A percentile compares a stretch with the other conserved stretches of the same genome.
Evolutionary conservation across 352 stramenopile species (phyloP).

Genomic region (Saprolegnia diclina): DNA sequence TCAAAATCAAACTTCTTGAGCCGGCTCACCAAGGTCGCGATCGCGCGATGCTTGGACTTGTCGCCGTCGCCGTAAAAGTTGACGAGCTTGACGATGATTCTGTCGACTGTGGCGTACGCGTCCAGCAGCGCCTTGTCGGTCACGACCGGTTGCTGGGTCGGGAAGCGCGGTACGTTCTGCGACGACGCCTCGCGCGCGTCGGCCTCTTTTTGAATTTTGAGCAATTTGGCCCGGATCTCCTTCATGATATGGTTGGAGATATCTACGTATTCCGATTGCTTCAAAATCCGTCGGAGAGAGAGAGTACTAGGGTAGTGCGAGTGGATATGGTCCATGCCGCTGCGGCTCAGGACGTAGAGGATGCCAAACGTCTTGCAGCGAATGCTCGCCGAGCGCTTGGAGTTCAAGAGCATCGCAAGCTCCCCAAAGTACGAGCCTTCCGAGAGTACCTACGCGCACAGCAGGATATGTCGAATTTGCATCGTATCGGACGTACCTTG

Average conservation of each 20-base stretch:
- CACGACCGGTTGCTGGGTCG: slow-evolving; percentile 32
- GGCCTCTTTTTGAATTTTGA: slow-evolving; percentile 47
- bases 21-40: slow-evolving; percentile 66
- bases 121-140: slow-evolving; percentile 44
- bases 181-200: not conserved
- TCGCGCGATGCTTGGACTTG: slow-evolving; percentile 62
- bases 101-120: slow-evolving; percentile 49
- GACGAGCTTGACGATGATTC: slow-evolving; percentile 48
- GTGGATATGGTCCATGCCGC: slow-evolving; percentile 59
- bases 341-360: slow-evolving; percentile 64
- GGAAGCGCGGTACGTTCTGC: slow-evolving; percentile 22
- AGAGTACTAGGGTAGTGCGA: slow-evolving; percentile 46
- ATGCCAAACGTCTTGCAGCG: slow-evolving; percentile 77
- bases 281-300: too few relatives aligned
- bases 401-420: slow-evolving; percentile 74
- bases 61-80: slow-evolving; percentile 61
- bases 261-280: slow-evolving; percentile 34
- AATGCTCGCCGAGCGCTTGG: slow-evolving; percentile 69
- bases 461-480: not conserved
- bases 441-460: slow-evolving; percentile 29
- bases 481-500: slow-evolving; percentile 42
- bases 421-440: slow-evolving; percentile 78
- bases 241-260: slow-evolving; percentile 69
- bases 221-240: slow-evolving; percentile 78
- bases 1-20: slow-evolving; percentile 73